These are phyloP conservation scores for Rubus parviflorus DNA, from an alignment of 306 rosid genomes.

Conservation along the genomic window DNA sequence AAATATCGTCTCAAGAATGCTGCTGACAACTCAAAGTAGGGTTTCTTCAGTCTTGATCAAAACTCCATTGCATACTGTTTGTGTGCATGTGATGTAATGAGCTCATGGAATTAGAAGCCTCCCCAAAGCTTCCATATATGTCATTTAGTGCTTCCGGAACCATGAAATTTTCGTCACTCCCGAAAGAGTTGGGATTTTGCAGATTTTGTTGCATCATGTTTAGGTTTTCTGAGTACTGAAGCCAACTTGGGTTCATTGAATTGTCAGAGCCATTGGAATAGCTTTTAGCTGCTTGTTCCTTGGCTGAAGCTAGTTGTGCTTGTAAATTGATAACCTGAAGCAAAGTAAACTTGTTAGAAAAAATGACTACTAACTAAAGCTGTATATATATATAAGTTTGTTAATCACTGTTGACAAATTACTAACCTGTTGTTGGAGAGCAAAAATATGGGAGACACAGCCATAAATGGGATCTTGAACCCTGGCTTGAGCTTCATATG, in stretches of 20 bases:
- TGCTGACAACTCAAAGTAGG: conserved; percentile 39
- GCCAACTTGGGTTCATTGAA: conserved; percentile 59
- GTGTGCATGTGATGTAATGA: conserved; percentile 44
- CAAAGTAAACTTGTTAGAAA: neutral
- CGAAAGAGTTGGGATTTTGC: conserved; percentile 39
- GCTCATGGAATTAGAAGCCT: conserved; percentile 47
- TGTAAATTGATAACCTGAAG: conserved; percentile 75
- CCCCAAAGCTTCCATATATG: conserved; percentile 55
- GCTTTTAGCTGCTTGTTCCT: conserved; percentile 72
- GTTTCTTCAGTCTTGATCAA: conserved; percentile 31
- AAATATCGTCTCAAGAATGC: neutral
- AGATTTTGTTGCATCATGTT: conserved; percentile 38
- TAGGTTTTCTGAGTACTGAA: conserved; percentile 43
- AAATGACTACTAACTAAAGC: neutral
- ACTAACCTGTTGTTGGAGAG: conserved; percentile 92
- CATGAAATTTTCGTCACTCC: conserved; percentile 41
- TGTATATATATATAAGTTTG: neutral
- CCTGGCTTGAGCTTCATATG: conserved; percentile 97
- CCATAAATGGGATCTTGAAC: conserved; percentile 95
- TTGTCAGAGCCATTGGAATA: conserved; percentile 34
- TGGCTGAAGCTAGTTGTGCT: conserved; percentile 75
- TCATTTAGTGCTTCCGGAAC: conserved; percentile 38
- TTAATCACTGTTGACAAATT: neutral
- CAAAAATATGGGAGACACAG: conserved; percentile 89
- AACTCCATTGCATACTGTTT: conserved; percentile 44